Percentiles rank a stretch among this genome's conserved stretches.
Evolutionary conservation across 202 grass and related monocot species (phyloP).

Genomic region (Hordeum pubiflorum): DNA sequence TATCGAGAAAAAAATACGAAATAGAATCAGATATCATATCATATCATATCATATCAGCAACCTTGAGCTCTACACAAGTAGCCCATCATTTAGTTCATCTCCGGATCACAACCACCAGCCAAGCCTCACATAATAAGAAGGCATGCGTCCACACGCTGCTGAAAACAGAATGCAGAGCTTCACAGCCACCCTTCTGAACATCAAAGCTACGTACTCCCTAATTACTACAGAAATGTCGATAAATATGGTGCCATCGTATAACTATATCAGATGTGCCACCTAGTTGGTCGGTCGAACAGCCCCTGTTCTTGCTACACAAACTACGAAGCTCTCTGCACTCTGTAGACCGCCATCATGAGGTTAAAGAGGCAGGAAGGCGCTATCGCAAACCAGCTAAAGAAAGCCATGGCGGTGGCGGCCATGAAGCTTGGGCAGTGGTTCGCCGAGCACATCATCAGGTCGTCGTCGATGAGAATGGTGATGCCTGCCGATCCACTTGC

Average conservation of each 20-base stretch:
- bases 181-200: background rate
- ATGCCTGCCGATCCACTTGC: background rate
- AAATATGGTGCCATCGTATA: background rate
- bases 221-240: background rate
- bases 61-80: background rate
- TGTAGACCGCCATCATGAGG: background rate
- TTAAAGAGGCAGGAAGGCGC: background rate
- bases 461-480: background rate
- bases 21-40: background rate
- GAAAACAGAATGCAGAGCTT: background rate
- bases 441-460: background rate
- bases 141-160: background rate
- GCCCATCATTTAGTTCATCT: background rate
- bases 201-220: background rate
- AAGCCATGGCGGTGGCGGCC: background rate
- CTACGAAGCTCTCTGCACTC: background rate
- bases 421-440: background rate
- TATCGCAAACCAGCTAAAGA: background rate
- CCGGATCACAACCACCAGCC: background rate
- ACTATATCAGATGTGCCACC: background rate
- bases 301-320: background rate
- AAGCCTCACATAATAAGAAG: background rate
- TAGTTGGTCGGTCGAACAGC: too few relatives aligned
- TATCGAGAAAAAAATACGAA: background rate
- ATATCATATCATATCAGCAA: background rate